Base-by-base conservation (phyloP, 2,329 filamentous ascomycete genomes). In the Aspergillus proliferans region DNA sequence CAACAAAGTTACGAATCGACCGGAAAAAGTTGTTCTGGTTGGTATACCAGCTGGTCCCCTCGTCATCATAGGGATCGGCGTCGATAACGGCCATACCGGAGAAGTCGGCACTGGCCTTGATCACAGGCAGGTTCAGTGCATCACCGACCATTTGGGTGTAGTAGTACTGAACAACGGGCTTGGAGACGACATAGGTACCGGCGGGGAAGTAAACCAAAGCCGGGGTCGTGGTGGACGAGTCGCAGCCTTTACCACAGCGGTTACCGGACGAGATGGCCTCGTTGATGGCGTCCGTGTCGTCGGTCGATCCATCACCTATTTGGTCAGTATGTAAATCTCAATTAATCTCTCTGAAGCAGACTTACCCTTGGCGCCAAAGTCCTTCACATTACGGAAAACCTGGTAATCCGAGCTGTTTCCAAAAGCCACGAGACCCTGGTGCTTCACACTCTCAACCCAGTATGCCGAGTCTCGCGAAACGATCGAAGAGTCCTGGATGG, bases 81-180 rank as follows among this genome's bases (percentile, higher is more conserved):
- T 96, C 91, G 57, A 98, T 86, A 47, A 97, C 80, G 40, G 87
- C 91, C 75, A 96, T 94, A 43, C 92, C 93, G 2, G 76, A 57
- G 63, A 97, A 98, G 59, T 76, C 74, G 40, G 84, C 67, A 1
- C 82, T 69, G 3, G 86, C 86, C 74, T 92, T 89, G 68, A 96
- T 76, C 0, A 84, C 85, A 0, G 92, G 90, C 12, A 85, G 70
- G 54, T 80, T 76, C 60, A 81, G 64, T 44, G 85, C 83, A 73
- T 97, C 90, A 49, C 92, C 92, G 33, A 96, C 77, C 53, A 97
- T 82, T 68, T 96, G 90, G 8, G 91, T 95, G 75, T 95, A 95
- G 77, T 97, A 97, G 70, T 85, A 86, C 67, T 90, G 86, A 46
- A 90, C 72, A 57, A 97, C 82, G 19, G 92, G 88, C 61, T 76